Evolutionary conservation across 2,329 filamentous ascomycete genomes (phyloP).

Genomic region (Uncinocarpus reesii): DNA sequence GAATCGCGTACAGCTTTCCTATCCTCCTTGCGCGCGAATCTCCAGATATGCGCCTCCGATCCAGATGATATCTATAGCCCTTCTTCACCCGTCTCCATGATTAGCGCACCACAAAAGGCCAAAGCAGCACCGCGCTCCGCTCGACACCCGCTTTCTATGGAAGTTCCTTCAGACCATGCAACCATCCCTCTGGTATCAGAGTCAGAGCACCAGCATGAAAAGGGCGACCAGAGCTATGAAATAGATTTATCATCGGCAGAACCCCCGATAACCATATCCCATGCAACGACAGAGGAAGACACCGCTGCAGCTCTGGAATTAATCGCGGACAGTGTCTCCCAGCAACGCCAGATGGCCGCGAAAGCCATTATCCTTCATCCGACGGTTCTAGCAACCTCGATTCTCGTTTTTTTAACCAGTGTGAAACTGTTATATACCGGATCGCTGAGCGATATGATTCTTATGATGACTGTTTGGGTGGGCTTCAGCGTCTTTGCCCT

Average conservation of each 20-base stretch:
- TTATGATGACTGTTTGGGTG: conserved; percentile 48
- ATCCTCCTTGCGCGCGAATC: conserved; percentile 68
- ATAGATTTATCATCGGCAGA: conserved; percentile 12
- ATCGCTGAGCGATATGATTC: conserved; percentile 41
- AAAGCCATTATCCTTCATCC: conserved; percentile 54
- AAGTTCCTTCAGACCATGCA: conserved; percentile 3
- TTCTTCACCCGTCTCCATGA: conserved; percentile 50
- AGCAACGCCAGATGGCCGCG: conserved; percentile 63
- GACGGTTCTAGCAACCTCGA: conserved; percentile 35
- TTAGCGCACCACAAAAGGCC: conserved; percentile 49
- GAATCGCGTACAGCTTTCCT: conserved; percentile 56
- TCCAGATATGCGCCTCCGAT: conserved; percentile 50
- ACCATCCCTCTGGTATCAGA: conserved; percentile 16
- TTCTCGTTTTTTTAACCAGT: conserved; percentile 31
- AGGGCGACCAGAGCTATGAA: neutral
- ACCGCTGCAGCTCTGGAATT: conserved; percentile 59
- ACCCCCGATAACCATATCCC: conserved; percentile 26
- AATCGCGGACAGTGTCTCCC: conserved; percentile 69
- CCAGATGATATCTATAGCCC: conserved; percentile 22
- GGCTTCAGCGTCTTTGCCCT: conserved; percentile 56
- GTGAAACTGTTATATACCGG: conserved; percentile 33
- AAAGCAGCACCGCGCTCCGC: conserved; percentile 35
- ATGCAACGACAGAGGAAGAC: conserved; percentile 44
- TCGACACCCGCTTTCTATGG: conserved; percentile 20
- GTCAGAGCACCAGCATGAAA: neutral